A percentile compares a stretch with the other conserved stretches of the same genome.
phyloP scores from a whole-genome alignment of 2,329 filamentous ascomycete genomes.

The Pochonia chlamydosporia region DNA sequence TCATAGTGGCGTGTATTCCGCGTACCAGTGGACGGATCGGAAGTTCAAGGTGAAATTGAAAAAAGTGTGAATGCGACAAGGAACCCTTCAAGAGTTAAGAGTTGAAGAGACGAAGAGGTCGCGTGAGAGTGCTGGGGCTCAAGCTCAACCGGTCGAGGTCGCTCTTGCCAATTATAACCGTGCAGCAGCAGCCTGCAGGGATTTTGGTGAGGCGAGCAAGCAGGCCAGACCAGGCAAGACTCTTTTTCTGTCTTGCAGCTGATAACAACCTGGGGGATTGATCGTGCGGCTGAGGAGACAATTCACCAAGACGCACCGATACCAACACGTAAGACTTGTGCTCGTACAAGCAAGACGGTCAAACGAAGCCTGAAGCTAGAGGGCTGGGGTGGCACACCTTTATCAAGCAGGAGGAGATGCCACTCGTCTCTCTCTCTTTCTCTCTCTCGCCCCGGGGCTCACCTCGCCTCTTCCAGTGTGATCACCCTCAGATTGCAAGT shows the following conservation, averaged over 20 bases:
- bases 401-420: not conserved
- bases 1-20: slow-evolving; percentile 1
- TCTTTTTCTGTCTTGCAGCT: not conserved
- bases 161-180: not conserved
- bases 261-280: not conserved
- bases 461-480: not conserved
- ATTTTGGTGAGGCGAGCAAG: not conserved
- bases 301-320: not conserved
- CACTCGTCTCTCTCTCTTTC: no score
- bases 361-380: not conserved
- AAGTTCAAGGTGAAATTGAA: not conserved
- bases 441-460: not conserved
- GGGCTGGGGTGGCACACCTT: not conserved
- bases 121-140: no score
- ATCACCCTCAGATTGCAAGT: not conserved
- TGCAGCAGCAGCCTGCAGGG: not conserved
- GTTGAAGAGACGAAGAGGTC: slow-evolving; percentile 1
- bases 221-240: no score
- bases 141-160: no score
- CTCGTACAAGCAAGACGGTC: not conserved
- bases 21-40: not conserved
- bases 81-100: no score
- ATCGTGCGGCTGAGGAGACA: not conserved
- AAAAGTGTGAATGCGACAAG: no score
- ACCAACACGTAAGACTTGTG: not conserved